Base-by-base conservation (phyloP, 2,329 filamentous ascomycete species). In the Eutypella sp. region DNA sequence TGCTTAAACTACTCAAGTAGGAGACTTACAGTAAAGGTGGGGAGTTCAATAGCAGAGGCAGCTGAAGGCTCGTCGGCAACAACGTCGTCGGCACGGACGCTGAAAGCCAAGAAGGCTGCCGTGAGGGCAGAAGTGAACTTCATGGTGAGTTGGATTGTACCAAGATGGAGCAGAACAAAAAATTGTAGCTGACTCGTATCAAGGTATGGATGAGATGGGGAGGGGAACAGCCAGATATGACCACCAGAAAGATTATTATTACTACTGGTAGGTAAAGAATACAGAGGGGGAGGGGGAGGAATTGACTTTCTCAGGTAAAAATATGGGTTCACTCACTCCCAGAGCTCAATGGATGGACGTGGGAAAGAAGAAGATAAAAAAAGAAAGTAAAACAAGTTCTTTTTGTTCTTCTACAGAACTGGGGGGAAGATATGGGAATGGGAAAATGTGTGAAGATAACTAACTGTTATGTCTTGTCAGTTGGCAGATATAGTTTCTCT, bases 21-120 rank as follows among this genome's bases (percentile, higher is more conserved):
- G 29, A 50, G 77, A 33, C 89, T 75, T 78, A 96, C 91, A 55
- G 90, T 95, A 66, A 96, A 96, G 47, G 82, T 87, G 40, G 92
- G 87, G 59, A 89, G 81, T 65, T 84, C 76, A 47, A 85, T 73
- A 42, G 78, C 68, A 42, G 76, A 74, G 45, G 80, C 71, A 47
- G 84, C 75, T 18, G 82, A 71, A 24, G 75, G 71, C 54, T 77
- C 71, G 44, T 67, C 66, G 42, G 63, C 67, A 45, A 74, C 70
- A 46, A 75, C 74, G 53, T 67, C 71, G 52, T 76, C 60, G 48
- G 76, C 73, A 55, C 87, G 82, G 54, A 87, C 85, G 53, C 83
- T 81, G 56, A 82, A 78, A 62, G 84, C 84, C 57, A 82, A 81
- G 67, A 83, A 79, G 56, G 84, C 85, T 63, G 86, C 81, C 57